Conservation (phyloP, 495 filamentous ascomycete genomes). For the Hypoxylon cercidicola region DNA sequence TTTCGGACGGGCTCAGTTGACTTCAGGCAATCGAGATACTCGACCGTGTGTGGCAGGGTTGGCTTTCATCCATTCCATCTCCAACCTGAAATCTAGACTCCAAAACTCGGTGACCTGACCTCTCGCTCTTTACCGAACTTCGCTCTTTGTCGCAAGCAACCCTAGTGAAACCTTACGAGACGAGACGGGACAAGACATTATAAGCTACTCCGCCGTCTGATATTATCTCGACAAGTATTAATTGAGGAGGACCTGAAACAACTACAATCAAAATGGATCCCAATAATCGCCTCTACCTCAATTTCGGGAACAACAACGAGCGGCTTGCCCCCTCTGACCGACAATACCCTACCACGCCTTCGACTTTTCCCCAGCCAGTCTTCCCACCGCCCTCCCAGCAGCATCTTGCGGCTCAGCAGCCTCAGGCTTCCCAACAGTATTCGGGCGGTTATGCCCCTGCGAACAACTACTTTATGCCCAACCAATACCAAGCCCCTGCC, state of each 20-base stretch:
- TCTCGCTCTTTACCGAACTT: too few species aligned
- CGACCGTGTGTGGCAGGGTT: background rate
- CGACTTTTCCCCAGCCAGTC: slow-evolving; percentile 93
- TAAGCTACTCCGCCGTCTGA: background rate
- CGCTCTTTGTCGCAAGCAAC: too few species aligned
- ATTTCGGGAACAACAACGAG: slow-evolving; percentile 74
- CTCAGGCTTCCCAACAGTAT: slow-evolving; percentile 56
- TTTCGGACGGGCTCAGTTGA: background rate
- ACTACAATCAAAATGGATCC: slow-evolving; percentile 55
- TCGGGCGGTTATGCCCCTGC: slow-evolving; percentile 59
- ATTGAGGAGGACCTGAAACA: background rate
- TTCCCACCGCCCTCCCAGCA: slow-evolving; percentile 64
- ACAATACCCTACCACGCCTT: slow-evolving; percentile 95
- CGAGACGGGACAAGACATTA: background rate
- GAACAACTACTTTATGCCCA: slow-evolving; percentile 73
- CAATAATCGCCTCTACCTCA: slow-evolving; percentile 75
- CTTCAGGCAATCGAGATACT: background rate
- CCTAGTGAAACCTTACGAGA: too few species aligned
- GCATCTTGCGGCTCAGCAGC: slow-evolving; percentile 60
- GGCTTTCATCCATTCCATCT: too few species aligned
- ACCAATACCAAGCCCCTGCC: slow-evolving; percentile 35
- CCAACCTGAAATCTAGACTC: too few species aligned
- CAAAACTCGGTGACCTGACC: too few species aligned
- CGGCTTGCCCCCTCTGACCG: slow-evolving; percentile 75
- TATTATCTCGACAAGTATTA: background rate